Conservation (phyloP, 495 filamentous ascomycete genomes). For the Aspergillus nanangensis region DNA sequence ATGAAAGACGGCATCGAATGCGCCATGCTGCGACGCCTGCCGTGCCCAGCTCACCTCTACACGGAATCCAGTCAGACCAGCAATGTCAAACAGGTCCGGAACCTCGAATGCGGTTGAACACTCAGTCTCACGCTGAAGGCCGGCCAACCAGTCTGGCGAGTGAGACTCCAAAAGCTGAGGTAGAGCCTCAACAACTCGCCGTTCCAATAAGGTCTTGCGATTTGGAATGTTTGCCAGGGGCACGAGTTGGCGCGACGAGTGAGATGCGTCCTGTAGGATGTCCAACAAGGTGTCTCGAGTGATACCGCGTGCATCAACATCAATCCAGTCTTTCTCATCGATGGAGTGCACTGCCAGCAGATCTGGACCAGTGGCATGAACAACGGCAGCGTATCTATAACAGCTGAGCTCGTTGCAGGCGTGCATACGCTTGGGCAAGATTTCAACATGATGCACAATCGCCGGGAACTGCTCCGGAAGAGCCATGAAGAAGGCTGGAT, state of each 20-base stretch:
- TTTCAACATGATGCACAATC: conserved; percentile 2
- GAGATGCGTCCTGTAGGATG: background rate
- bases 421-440: conserved; percentile 1
- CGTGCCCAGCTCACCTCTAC: conserved; percentile 8
- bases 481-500: conserved; percentile 2
- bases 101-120: background rate
- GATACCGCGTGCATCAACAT: background rate
- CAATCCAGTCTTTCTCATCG: background rate
- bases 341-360: background rate
- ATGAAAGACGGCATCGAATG: conserved; percentile 6
- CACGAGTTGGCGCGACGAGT: background rate
- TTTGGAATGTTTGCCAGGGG: conserved; percentile 1
- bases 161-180: background rate
- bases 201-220: background rate
- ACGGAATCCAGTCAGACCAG: background rate
- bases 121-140: background rate
- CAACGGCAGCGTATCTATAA: conserved; percentile 5
- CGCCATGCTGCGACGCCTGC: conserved; percentile 3
- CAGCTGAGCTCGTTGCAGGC: conserved; percentile 5
- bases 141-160: background rate
- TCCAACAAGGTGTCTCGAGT: background rate
- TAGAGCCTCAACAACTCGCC: background rate
- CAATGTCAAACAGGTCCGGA: conserved; percentile 1
- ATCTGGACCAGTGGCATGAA: background rate
- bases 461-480: conserved; percentile 1